phyloP scores from a whole-genome alignment of 805 yeast species.

The Nakazawaea ishiwadae region DNA sequence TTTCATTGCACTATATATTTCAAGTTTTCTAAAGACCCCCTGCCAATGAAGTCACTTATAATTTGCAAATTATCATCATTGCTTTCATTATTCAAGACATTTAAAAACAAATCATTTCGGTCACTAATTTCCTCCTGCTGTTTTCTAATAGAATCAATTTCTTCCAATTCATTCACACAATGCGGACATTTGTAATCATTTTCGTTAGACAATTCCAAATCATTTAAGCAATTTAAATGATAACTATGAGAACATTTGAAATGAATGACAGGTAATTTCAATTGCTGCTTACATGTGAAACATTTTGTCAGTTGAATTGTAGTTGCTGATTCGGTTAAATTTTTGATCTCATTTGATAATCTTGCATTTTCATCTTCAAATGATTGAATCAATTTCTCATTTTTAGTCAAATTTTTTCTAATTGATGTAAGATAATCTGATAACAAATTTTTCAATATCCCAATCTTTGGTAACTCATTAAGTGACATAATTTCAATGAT shows the following conservation, averaged over 20 bases:
- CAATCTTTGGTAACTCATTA: conserved; percentile 63
- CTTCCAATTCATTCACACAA: conserved; percentile 70
- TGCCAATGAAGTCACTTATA: conserved; percentile 77
- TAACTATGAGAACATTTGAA: conserved; percentile 85
- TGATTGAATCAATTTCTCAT: conserved; percentile 57
- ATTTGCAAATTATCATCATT: conserved; percentile 64
- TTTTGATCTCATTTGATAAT: conserved; percentile 50
- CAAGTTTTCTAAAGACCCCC: conserved; percentile 70
- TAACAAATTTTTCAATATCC: conserved; percentile 65
- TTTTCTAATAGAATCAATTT: conserved; percentile 50
- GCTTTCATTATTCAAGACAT: conserved; percentile 43
- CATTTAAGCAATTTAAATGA: conserved; percentile 74
- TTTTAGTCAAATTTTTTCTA: conserved; percentile 62
- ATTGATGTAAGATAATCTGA: conserved; percentile 56
- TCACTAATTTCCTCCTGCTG: conserved; percentile 61
- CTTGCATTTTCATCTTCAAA: conserved; percentile 62
- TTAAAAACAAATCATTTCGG: conserved; percentile 57
- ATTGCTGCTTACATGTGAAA: conserved; percentile 53
- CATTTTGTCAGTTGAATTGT: conserved; percentile 63
- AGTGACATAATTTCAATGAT: conserved; percentile 63
- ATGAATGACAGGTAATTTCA: conserved; percentile 78
- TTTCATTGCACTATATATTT: conserved; percentile 8
- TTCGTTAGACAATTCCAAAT: conserved; percentile 29
- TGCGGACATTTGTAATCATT: conserved; percentile 56
- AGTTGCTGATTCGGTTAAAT: conserved; percentile 39